A percentile compares a stretch with the other conserved stretches of the same genome.
Conservation (phyloP, 2,329 filamentous ascomycete genomes). For the Colletotrichum endophyticum region DNA sequence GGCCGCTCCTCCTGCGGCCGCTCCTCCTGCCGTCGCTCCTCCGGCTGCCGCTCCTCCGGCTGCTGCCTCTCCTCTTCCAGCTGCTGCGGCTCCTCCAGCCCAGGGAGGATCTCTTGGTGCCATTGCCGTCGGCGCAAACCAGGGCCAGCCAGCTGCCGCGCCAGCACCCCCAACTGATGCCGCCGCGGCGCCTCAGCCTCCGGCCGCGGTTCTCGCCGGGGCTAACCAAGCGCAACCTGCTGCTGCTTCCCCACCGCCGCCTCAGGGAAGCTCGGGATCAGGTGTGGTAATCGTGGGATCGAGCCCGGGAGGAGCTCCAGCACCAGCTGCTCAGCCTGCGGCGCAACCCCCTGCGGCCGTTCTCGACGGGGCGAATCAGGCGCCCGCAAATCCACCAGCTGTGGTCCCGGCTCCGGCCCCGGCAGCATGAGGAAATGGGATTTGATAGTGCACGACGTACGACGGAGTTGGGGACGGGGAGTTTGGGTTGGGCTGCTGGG, state of each 20-base stretch:
- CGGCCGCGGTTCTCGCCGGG: neutral
- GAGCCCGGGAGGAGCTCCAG: neutral
- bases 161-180: neutral
- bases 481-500: neutral
- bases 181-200: neutral
- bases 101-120: neutral
- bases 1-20: neutral
- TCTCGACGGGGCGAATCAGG: neutral
- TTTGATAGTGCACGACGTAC: neutral
- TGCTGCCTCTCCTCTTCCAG: neutral
- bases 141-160: neutral
- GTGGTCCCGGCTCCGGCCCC: neutral
- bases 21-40: neutral
- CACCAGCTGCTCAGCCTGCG: neutral
- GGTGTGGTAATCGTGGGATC: constrained; percentile 5
- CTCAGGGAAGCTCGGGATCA: neutral
- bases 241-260: neutral
- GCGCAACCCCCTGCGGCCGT: neutral
- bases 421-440: neutral
- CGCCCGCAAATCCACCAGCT: neutral
- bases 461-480: neutral
- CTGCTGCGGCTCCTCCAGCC: neutral
- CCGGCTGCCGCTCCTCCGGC: neutral
- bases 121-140: constrained; percentile 9
- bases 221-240: neutral